A percentile compares a stretch with the other conserved stretches of the same genome.
These are phyloP conservation scores for Alternaria ventricosa DNA, from an alignment of 2,329 filamentous ascomycete species.

Conservation along the genomic window DNA sequence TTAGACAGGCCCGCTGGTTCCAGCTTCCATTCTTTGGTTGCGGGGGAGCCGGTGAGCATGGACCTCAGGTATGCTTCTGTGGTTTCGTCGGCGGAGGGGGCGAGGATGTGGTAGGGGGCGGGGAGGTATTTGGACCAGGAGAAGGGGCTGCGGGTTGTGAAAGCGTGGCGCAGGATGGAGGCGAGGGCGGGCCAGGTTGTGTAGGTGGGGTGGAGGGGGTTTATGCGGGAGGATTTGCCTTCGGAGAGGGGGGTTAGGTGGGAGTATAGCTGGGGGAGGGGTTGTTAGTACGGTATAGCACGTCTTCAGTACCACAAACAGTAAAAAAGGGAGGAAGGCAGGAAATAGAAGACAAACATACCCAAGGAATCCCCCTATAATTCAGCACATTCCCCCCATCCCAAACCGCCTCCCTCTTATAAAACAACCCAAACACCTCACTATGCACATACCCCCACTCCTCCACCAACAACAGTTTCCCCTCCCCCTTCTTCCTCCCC, in stretches of 20 bases:
- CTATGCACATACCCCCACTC: conserved; percentile 42
- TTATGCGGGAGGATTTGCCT: conserved; percentile 29
- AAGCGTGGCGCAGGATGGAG: conserved; percentile 27
- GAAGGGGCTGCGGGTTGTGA: conserved; percentile 37
- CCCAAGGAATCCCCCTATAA: conserved; percentile 46
- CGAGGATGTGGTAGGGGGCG: conserved; percentile 15
- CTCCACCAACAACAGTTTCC: conserved; percentile 44
- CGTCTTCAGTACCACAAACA: neutral
- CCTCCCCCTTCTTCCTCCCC: conserved; percentile 29
- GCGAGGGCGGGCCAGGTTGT: conserved; percentile 34
- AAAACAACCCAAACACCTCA: conserved; percentile 26
- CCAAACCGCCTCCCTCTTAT: conserved; percentile 43
- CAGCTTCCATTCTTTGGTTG: conserved; percentile 1
- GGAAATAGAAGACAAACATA: conserved; percentile 11
- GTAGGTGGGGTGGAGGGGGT: conserved; percentile 26
- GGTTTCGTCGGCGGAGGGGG: neutral
- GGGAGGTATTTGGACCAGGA: conserved; percentile 38
- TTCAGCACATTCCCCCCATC: conserved; percentile 47
- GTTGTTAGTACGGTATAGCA: neutral
- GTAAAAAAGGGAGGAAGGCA: no score
- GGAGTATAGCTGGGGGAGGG: conserved; percentile 35
- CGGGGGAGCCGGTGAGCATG: conserved; percentile 1
- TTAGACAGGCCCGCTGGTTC: conserved; percentile 19
- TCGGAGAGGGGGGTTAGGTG: conserved; percentile 36
- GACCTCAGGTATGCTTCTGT: neutral